These are phyloP conservation scores for Parmales sp. DNA, from an alignment of 108 stramenopile species.

Conservation along the genomic window DNA sequence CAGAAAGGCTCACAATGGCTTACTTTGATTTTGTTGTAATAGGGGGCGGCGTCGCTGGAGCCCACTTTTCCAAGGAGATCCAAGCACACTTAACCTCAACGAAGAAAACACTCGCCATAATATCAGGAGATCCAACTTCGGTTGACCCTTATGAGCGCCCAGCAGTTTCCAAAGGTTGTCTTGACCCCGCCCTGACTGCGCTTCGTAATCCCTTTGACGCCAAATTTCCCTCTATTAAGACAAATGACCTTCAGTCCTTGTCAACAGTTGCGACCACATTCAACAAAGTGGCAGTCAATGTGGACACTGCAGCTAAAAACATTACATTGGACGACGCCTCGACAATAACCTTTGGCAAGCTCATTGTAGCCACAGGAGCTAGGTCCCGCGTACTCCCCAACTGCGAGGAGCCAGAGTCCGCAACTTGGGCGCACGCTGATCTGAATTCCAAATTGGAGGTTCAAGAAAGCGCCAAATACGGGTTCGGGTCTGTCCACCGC, in stretches of 20 bases:
- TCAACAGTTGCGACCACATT: background rate
- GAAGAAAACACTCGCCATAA: background rate
- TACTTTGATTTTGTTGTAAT: background rate
- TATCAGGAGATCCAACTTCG: background rate
- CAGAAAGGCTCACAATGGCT: too few relatives aligned
- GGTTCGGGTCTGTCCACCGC: conserved; percentile 29
- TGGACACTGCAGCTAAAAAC: background rate
- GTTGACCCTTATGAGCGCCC: background rate
- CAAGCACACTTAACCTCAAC: background rate
- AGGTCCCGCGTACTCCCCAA: background rate
- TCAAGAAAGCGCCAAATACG: conserved; percentile 13
- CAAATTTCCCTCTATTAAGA: background rate
- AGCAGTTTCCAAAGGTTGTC: background rate
- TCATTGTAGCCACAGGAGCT: background rate
- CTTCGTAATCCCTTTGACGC: background rate
- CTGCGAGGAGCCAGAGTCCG: background rate
- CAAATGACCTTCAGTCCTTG: background rate
- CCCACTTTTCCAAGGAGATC: background rate
- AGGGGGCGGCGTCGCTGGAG: background rate
- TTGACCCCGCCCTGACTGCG: background rate
- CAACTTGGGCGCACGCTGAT: background rate
- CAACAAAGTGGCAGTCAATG: background rate
- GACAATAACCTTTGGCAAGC: background rate
- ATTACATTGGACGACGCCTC: background rate
- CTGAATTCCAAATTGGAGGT: background rate